Base-by-base conservation (phyloP, 768 basidiomycete genomes). In the Sutorius australiensis region DNA sequence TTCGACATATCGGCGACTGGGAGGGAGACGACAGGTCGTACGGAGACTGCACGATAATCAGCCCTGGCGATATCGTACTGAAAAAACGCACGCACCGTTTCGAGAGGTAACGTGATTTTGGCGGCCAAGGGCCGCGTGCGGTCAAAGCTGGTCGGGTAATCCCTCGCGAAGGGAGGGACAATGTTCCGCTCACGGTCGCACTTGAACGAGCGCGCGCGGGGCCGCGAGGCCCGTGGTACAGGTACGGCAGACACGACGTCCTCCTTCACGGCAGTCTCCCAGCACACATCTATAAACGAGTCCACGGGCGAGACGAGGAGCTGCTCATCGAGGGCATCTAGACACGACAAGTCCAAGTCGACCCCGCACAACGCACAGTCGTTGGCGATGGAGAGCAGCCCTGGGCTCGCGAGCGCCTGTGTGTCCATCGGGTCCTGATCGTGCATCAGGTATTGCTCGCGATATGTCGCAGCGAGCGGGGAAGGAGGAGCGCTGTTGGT, bases 201-300 rank as follows among this genome's bases (percentile, higher is more conserved):
- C 10, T 60, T 65, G 56, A 56, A 55, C 50, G 65, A 60, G 28
- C 51, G 61, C 17, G 55, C 42, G 8, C 56, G 54, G 1, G 54
- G 41, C 1, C 60, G 60, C 8, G 19, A 24, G 14, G 28, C 34
- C 8, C 28, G 33, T 21, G 40, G 48, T 31, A 42, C 19, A 6
- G 24, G 24, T 4, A 42, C 7, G 12, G 51, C 41, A 10, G 33
- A n/a, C 0, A 46, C 28, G 14, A 49, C 41, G 34, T 71, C 65
- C 1, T 71, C 71, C 4, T 57, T 33, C 21, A 77, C 65, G 27
- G 73, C 73, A 19, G 59, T 50, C 2, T 62, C 60, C 71, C 77
- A 77, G 44, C 76, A 77, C 10, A 70, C 44, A 14, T 76, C 77
- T 8, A 65, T 67, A 54, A 77, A 77, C 13, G 67, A 69, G 16